Conservation (phyloP, 768 basidiomycete species). For the Agrocybe praecox region DNA sequence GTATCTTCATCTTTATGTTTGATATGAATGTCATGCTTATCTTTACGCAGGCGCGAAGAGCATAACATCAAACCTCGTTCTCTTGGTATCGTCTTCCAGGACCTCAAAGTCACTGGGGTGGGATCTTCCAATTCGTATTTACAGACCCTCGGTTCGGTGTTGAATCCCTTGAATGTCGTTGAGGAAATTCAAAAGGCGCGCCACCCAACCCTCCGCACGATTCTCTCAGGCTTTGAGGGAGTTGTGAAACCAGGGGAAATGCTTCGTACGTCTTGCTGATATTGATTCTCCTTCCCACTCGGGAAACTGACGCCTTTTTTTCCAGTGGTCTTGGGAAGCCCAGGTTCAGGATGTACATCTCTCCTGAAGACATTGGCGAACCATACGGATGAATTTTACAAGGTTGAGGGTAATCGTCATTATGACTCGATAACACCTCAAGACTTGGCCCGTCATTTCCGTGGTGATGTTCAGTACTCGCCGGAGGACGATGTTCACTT, state of each 20-base stretch:
- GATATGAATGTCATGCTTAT: not conserved
- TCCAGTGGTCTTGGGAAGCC: constrained; percentile 81
- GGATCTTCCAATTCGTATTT: constrained; percentile 57
- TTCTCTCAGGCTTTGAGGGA: constrained; percentile 69
- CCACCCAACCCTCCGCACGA: constrained; percentile 66
- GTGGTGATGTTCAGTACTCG: constrained; percentile 81
- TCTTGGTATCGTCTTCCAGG: constrained; percentile 61
- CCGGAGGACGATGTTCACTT: constrained; percentile 90
- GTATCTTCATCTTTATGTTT: not conserved
- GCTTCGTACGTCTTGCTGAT: constrained; percentile 56
- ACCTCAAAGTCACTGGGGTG: constrained; percentile 62
- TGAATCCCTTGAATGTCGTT: constrained; percentile 53
- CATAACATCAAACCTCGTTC: constrained; percentile 49
- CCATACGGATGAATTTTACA: constrained; percentile 66
- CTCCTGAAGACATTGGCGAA: constrained; percentile 84
- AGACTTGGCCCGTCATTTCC: constrained; percentile 63
- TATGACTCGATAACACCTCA: constrained; percentile 78
- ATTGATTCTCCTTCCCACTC: constrained; percentile 19
- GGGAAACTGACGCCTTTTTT: no score
- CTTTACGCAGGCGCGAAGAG: constrained; percentile 1
- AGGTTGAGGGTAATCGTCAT: constrained; percentile 67
- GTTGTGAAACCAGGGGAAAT: constrained; percentile 72
- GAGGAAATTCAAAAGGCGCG: constrained; percentile 46
- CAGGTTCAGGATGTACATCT: constrained; percentile 84
- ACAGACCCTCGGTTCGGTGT: constrained; percentile 59